Percentiles rank a stretch among this genome's conserved stretches.
Evolutionary conservation across 208 protist species (phyloP).

Genomic region (Tritrichomonas foetus): DNA sequence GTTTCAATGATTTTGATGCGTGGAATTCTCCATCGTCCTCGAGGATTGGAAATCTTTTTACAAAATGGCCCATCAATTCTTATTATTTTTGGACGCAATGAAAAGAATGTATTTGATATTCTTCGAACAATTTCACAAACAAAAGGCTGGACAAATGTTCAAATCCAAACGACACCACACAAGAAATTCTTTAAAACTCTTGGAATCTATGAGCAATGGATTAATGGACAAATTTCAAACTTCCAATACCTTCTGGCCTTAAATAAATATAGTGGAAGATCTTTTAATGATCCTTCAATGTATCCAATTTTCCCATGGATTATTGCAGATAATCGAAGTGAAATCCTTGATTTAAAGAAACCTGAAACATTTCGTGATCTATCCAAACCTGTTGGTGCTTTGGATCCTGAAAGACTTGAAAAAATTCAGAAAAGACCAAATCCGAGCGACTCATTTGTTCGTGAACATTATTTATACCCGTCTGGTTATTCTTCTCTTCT

Average conservation of each 20-base stretch:
- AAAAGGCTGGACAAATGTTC: not conserved
- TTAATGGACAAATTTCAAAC: not conserved
- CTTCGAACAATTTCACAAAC: no score
- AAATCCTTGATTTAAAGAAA: not conserved
- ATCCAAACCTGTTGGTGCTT: constrained; percentile 35
- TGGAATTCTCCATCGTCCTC: no score
- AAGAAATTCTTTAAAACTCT: not conserved
- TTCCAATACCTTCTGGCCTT: not conserved
- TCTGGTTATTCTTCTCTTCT: not conserved
- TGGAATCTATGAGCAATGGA: not conserved
- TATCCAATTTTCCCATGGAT: constrained; percentile 42
- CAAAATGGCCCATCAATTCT: no score
- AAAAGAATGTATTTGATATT: no score
- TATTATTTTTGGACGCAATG: no score
- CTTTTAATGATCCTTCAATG: not conserved
- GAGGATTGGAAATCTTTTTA: no score
- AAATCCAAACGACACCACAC: not conserved
- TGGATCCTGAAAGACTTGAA: constrained; percentile 25
- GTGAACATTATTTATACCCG: not conserved
- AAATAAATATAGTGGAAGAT: constrained; percentile 1
- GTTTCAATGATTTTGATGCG: no score
- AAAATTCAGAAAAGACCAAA: not conserved
- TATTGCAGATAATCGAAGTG: not conserved
- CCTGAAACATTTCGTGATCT: not conserved
- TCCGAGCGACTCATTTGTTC: not conserved